Base-by-base conservation (phyloP, 805 yeast genomes). In the Zygotorulaspora danielsina region DNA sequence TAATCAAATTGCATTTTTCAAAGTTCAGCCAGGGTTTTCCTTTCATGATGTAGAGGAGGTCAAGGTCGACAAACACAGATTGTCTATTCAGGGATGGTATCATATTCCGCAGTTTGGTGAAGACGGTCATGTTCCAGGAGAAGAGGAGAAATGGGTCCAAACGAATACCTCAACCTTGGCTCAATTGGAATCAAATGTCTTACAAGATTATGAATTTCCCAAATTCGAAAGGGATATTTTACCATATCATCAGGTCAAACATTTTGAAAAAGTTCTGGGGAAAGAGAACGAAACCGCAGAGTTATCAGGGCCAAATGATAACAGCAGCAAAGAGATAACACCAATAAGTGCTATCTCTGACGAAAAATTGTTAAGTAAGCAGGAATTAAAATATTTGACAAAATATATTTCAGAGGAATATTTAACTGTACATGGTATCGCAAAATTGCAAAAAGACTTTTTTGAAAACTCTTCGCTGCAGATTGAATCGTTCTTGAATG, bases 31-130 rank as follows among this genome's bases (percentile, higher is more conserved):
- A 0, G 99, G 98, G 0, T 74, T 82, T 34, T 84, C 96, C 2
- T 93, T 93, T 73, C 99, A 93, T 61, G 98, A 94, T 54, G 99
- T 93, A 9, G 97, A 94, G 65, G 98, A 93, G 61, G 98, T 94
- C 1, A 75, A 81, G 45, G 95, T 81, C 1, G 95, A 89, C 56
- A 85, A 82, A 57, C 95, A 88, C 47, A 73, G 99, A 55, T 67
- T 93, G 24, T 85, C 96, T 0, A 86, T 93, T 44, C 96, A 93
- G 55, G 99, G 99, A 1, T 94, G 99, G 99, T 94, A 90, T 59
- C 99, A 93, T 62, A 85, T 89, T 37, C 99, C 99, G 3, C 97
- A 93, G 59, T 67, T 67, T 8, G 97, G 95, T 7, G 99, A 93
- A 63, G 79, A 75, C 22, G 97, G 97, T 0, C 90, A 63, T 55